phyloP scores from a whole-genome alignment of 352 stramenopile species.

The Phytophthora brassicae region DNA sequence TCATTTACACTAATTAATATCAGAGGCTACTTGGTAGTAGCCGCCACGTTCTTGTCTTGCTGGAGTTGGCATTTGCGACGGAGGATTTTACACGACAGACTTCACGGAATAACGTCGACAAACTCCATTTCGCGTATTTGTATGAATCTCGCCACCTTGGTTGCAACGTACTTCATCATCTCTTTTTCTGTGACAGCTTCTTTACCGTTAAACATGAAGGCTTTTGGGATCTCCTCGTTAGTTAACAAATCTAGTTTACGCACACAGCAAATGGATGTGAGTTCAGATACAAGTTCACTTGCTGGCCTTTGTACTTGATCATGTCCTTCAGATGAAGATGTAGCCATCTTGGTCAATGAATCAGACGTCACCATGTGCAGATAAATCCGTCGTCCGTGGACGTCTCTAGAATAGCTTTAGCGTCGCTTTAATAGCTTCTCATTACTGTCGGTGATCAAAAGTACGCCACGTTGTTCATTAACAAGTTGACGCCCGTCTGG shows the following conservation, averaged over 20 bases:
- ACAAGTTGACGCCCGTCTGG: conserved; percentile 42
- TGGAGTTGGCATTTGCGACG: conserved; percentile 70
- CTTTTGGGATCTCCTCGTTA: conserved; percentile 87
- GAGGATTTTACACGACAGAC: conserved; percentile 88
- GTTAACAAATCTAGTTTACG: conserved; percentile 54
- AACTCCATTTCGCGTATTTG: conserved; percentile 86
- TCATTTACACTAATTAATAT: too few species aligned
- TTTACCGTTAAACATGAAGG: conserved; percentile 64
- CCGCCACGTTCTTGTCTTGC: conserved; percentile 38
- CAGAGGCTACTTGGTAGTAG: too few species aligned
- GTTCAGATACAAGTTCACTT: conserved; percentile 91
- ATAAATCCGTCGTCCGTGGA: conserved; percentile 82
- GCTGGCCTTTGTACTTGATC: conserved; percentile 94
- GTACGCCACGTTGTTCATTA: conserved; percentile 58
- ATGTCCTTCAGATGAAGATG: conserved; percentile 94
- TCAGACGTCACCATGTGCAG: conserved; percentile 87
- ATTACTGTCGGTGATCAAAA: conserved; percentile 90
- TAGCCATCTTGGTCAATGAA: conserved; percentile 91
- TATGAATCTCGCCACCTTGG: conserved; percentile 86
- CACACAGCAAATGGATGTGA: conserved; percentile 73
- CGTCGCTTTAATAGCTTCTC: conserved; percentile 88
- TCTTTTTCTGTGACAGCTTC: conserved; percentile 10
- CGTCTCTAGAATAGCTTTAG: conserved; percentile 69
- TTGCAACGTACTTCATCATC: conserved; percentile 72
- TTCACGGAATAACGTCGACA: conserved; percentile 86